Evolutionary conservation across 805 yeast species (phyloP).

Genomic region (Diddensiella santjacobensis): DNA sequence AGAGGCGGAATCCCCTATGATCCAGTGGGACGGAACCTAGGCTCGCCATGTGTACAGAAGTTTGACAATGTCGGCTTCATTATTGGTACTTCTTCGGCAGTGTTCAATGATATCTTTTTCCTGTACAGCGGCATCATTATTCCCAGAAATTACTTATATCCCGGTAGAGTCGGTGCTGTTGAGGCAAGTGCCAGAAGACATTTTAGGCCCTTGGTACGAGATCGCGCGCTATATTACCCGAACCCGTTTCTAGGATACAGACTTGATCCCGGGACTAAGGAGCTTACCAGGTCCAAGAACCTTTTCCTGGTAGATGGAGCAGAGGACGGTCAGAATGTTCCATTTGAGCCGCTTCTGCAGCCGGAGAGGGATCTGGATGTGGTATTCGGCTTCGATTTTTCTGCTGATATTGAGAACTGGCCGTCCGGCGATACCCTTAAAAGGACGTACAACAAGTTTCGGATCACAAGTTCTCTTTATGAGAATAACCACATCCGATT

Average conservation of each 20-base stretch:
- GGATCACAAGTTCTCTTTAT: neutral
- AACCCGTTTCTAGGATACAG: conserved; percentile 61
- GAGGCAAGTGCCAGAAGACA: neutral
- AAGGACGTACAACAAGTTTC: conserved; percentile 1
- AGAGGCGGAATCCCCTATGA: conserved; percentile 41
- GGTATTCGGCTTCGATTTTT: conserved; percentile 48
- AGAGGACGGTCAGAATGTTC: conserved; percentile 64
- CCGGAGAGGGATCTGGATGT: conserved; percentile 58
- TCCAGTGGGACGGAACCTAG: conserved; percentile 19
- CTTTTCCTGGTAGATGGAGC: conserved; percentile 69
- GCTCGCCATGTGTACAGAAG: conserved; percentile 51
- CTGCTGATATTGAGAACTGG: conserved; percentile 37
- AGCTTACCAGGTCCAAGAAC: conserved; percentile 39
- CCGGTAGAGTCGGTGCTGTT: neutral
- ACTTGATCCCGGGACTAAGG: conserved; percentile 23
- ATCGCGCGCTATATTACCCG: conserved; percentile 55
- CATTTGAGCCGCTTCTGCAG: conserved; percentile 60
- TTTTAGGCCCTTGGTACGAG: conserved; percentile 1
- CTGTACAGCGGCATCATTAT: conserved; percentile 4
- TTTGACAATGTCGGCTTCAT: conserved; percentile 78
- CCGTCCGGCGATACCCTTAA: conserved; percentile 19
- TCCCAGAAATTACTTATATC: conserved; percentile 3
- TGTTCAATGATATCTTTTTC: conserved; percentile 20
- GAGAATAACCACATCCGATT: conserved; percentile 2
- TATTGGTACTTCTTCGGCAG: conserved; percentile 81